Evolutionary conservation across 176 grass and related monocot species (phyloP).

Genomic region (Bonia amplexicaulis): DNA sequence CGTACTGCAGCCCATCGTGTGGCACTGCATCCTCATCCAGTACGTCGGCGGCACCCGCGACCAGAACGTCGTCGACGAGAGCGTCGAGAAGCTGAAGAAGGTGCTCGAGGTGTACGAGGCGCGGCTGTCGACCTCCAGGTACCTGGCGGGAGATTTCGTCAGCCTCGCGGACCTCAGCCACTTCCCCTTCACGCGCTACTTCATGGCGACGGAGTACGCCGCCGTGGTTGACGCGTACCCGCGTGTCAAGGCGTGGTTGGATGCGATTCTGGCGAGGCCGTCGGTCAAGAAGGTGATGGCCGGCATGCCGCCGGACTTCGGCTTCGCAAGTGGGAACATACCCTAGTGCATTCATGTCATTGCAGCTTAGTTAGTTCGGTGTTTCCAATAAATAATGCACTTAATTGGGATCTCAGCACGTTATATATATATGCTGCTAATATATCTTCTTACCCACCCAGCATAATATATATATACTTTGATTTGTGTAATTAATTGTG

Average conservation of each 20-base stretch:
- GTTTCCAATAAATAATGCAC: not conserved
- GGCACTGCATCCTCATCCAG: constrained; percentile 11
- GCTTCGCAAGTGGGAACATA: not conserved
- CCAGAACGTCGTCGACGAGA: not conserved
- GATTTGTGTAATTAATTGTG: too few species aligned
- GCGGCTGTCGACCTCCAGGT: not conserved
- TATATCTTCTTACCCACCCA: too few species aligned
- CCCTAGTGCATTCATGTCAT: not conserved
- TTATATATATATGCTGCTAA: too few species aligned
- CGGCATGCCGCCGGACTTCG: constrained; percentile 23
- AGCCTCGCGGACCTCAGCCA: constrained; percentile 28
- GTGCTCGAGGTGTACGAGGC: constrained; percentile 43
- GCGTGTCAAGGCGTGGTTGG: constrained; percentile 47
- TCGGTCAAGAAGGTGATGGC: constrained; percentile 24
- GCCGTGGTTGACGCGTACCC: not conserved
- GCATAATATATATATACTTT: too few species aligned
- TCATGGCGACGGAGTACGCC: not conserved
- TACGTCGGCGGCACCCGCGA: constrained; percentile 12
- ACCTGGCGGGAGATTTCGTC: constrained; percentile 37
- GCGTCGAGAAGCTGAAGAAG: not conserved
- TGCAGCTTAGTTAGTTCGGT: not conserved
- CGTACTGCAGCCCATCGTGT: not conserved
- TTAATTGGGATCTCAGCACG: too few species aligned
- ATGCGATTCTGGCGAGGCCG: constrained; percentile 23
- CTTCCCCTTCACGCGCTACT: not conserved